phyloP scores from a whole-genome alignment of 2,329 filamentous ascomycete genomes.

The Sclerotinia subarctica region DNA sequence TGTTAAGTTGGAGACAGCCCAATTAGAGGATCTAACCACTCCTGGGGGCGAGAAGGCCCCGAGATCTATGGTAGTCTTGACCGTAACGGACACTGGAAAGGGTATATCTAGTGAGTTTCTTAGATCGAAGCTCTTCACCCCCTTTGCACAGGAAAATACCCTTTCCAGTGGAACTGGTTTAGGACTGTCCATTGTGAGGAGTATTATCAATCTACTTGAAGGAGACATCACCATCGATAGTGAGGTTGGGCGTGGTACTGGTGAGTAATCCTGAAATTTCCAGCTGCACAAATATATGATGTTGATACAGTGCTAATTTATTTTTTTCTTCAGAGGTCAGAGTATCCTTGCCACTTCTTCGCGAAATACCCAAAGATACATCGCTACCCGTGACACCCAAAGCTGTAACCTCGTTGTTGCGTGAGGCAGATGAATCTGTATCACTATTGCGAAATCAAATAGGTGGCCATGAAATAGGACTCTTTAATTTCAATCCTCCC shows the following conservation, averaged over 20 bases:
- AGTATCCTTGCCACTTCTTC: constrained; percentile 36
- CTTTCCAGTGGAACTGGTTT: constrained; percentile 61
- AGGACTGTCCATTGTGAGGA: constrained; percentile 62
- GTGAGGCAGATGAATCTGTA: constrained; percentile 33
- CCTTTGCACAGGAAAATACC: constrained; percentile 62
- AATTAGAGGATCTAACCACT: constrained; percentile 33
- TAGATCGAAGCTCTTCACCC: constrained; percentile 57
- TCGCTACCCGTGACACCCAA: constrained; percentile 25
- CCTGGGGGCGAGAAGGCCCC: constrained; percentile 27
- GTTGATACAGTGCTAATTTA: constrained; percentile 21
- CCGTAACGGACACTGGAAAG: constrained; percentile 70
- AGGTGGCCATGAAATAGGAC: constrained; percentile 29
- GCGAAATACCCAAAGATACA: constrained; percentile 32
- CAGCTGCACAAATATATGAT: neutral
- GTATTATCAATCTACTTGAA: constrained; percentile 57
- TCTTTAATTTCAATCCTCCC: constrained; percentile 35
- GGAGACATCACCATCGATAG: constrained; percentile 59
- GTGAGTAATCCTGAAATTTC: constrained; percentile 39
- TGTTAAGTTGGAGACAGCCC: constrained; percentile 36
- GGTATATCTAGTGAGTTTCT: constrained; percentile 65
- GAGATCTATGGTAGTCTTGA: constrained; percentile 50
- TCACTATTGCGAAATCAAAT: constrained; percentile 27
- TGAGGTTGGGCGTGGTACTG: constrained; percentile 53
- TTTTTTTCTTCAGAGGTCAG: constrained; percentile 30
- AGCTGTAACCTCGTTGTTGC: constrained; percentile 27